Base-by-base conservation (phyloP, 2,329 filamentous ascomycete genomes). In the Trichothecium roseum region DNA sequence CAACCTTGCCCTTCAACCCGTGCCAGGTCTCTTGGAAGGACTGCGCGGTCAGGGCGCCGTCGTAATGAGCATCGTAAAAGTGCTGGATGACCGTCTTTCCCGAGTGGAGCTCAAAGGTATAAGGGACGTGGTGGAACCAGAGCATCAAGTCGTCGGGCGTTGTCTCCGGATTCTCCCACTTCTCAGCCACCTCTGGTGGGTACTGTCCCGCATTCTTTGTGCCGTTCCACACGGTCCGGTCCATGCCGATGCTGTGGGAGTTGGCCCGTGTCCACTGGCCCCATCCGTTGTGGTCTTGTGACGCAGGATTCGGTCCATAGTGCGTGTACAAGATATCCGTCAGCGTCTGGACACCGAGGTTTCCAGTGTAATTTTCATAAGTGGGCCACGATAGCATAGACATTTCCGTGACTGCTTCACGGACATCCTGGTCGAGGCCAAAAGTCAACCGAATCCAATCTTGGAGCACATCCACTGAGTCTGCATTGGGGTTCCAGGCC, bases 51-150 rank as follows among this genome's bases (percentile, higher is more conserved):
- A 63, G 66, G 5, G 75, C 69, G 6, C 75, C 75, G 7, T 56
- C 53, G 42, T 79, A 78, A 41, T 79, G 75, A 1, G 73, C 72
- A 40, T 79, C 68, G 46, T 79, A 79, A 51, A 79, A 77, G 46
- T 78, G 72, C 46, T 79, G 75, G 35, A 79, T 78, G 3, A 84
- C 76, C 0, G 79, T 81, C 53, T 78, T 72, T 9, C 77, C 75
- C 1, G 69, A 74, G 8, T 75, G 63, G 2, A 84, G 64, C 6
- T 51, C 54, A 28, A 81, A 71, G 0, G 74, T 81, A 50, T 81
- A 85, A 4, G 69, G 68, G 0, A 84, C 76, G 47, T 85, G 81
- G 51, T 84, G 81, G 56, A 84, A 84, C 80, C 80, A 85, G 3
- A 84, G 60, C 3, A 84, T 54, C 1, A 84, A 59, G 16, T 84